A percentile compares a stretch with the other conserved stretches of the same genome.
Evolutionary conservation across 75 land plant genomes (phyloP).

Genomic region (Pinus taeda): DNA sequence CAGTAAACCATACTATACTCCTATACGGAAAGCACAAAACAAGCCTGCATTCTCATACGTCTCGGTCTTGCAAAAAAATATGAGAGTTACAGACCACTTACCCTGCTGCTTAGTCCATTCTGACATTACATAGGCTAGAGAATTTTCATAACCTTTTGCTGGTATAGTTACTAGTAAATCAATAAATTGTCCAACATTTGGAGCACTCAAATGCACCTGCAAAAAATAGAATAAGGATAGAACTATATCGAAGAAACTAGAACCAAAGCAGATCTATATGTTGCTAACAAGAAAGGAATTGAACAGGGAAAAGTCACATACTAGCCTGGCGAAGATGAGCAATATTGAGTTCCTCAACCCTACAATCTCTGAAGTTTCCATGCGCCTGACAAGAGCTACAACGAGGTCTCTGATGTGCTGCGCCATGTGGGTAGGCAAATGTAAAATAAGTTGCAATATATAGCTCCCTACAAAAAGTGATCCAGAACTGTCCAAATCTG

Average conservation of each 20-base stretch:
- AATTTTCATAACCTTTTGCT: conserved; percentile 62
- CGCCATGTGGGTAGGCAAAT: conserved; percentile 75
- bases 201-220: conserved; percentile 89
- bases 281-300: background rate
- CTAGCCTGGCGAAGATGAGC: conserved; percentile 90
- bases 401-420: conserved; percentile 74
- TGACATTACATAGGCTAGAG: conserved; percentile 82
- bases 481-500: conserved; percentile 82
- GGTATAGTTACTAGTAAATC: conserved; percentile 59
- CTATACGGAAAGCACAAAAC: background rate
- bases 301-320: conserved; percentile 18
- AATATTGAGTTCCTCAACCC: conserved; percentile 74
- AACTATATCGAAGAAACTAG: background rate
- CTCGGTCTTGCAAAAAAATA: background rate
- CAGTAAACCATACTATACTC: background rate
- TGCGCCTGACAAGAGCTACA: conserved; percentile 76
- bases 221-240: conserved; percentile 4
- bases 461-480: conserved; percentile 88
- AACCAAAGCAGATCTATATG: background rate
- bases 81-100: conserved; percentile 13
- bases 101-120: conserved; percentile 96
- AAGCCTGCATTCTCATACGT: background rate
- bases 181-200: conserved; percentile 74
- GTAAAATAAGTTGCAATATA: conserved; percentile 79
- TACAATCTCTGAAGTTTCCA: conserved; percentile 69